phyloP scores from a whole-genome alignment of 129 eudicot species.

The Pulicaria dysenterica region DNA sequence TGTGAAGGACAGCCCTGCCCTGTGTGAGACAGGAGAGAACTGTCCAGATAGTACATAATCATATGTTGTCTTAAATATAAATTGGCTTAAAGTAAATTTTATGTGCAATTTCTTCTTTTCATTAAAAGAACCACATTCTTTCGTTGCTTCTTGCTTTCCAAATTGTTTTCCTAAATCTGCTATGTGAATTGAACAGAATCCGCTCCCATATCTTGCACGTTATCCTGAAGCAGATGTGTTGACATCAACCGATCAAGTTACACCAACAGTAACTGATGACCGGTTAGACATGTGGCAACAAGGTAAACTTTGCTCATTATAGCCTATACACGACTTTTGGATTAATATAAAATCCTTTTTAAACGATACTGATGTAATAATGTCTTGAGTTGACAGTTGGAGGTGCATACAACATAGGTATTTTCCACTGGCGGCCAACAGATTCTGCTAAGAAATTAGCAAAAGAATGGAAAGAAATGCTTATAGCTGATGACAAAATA shows the following conservation, averaged over 20 bases:
- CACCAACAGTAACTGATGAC: constrained; percentile 88
- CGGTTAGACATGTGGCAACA: constrained; percentile 83
- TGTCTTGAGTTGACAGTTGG: constrained; percentile 53
- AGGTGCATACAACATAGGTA: constrained; percentile 93
- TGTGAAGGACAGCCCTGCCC: no score
- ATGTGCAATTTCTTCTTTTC: neutral
- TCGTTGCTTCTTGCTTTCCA: neutral
- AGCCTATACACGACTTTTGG: neutral
- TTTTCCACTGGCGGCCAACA: constrained; percentile 93
- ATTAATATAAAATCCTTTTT: neutral
- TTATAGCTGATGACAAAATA: constrained; percentile 76
- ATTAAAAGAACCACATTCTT: neutral
- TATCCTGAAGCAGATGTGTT: constrained; percentile 93
- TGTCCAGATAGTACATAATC: no score
- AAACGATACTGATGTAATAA: neutral
- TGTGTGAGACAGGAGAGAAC: no score
- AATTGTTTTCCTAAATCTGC: neutral
- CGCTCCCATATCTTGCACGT: constrained; percentile 93
- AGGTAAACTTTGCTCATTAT: constrained; percentile 45
- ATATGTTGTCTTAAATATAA: neutral
- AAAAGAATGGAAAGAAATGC: constrained; percentile 93
- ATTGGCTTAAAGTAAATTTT: neutral
- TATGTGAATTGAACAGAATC: constrained; percentile 62
- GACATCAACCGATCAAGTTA: constrained; percentile 92
- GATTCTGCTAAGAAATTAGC: constrained; percentile 79